Evolutionary conservation across 306 rosid genomes (phyloP).

Genomic region (Rosa chinensis): DNA sequence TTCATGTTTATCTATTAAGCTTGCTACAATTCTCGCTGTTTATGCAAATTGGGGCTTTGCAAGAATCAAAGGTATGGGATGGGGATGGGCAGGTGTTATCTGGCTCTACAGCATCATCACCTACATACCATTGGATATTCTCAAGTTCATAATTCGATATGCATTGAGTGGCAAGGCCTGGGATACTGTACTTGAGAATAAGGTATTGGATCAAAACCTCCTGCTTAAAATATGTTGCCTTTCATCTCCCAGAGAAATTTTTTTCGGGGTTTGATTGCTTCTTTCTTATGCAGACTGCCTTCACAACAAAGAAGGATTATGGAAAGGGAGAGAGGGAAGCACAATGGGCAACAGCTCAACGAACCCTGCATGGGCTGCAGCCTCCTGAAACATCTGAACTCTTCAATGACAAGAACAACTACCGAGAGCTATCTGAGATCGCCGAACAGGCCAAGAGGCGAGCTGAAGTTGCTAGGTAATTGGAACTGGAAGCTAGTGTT

Average conservation of each 20-base stretch:
- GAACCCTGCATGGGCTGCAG: slow-evolving; percentile 79
- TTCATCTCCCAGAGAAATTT: not conserved
- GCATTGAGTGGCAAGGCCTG: slow-evolving; percentile 86
- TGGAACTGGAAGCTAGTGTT: not conserved
- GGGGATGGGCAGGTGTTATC: slow-evolving; percentile 95
- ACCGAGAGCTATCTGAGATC: slow-evolving; percentile 67
- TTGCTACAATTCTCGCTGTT: slow-evolving; percentile 78
- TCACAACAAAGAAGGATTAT: slow-evolving; percentile 77
- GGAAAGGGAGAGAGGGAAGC: slow-evolving; percentile 88
- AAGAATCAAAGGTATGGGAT: slow-evolving; percentile 63
- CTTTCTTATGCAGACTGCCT: slow-evolving; percentile 51
- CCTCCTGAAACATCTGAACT: slow-evolving; percentile 52
- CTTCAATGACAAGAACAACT: slow-evolving; percentile 49
- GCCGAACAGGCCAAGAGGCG: slow-evolving; percentile 84
- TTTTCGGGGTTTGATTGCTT: not conserved
- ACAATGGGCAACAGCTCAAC: slow-evolving; percentile 90
- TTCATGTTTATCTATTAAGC: slow-evolving; percentile 26
- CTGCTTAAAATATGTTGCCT: not conserved
- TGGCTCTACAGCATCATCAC: slow-evolving; percentile 74
- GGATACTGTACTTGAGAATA: slow-evolving; percentile 60
- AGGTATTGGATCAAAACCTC: slow-evolving; percentile 33
- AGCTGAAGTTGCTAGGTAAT: slow-evolving; percentile 78
- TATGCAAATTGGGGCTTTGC: slow-evolving; percentile 83
- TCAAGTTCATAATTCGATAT: slow-evolving; percentile 65
- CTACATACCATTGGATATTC: slow-evolving; percentile 72